phyloP scores from a whole-genome alignment of 257 asterid genomes.

The Linaria vulgaris region DNA sequence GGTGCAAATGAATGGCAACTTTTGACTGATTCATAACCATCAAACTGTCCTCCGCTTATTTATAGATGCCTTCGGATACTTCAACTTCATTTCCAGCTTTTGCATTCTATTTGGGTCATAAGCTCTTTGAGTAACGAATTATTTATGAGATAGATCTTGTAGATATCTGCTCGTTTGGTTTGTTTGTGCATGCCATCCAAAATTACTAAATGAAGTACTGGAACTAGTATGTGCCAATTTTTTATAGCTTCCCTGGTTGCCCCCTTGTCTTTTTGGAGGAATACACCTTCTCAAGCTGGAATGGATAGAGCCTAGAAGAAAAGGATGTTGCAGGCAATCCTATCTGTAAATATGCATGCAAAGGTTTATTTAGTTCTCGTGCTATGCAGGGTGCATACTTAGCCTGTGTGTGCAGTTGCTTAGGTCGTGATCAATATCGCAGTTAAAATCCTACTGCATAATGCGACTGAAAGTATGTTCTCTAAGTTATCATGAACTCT shows the following conservation, averaged over 20 bases:
- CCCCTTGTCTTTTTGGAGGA: not conserved
- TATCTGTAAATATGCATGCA: not conserved
- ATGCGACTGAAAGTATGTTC: not conserved
- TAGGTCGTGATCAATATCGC: not conserved
- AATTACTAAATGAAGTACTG: slow-evolving; percentile 12
- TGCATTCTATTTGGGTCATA: no score
- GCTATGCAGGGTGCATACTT: not conserved
- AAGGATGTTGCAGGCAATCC: not conserved
- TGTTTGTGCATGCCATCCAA: not conserved
- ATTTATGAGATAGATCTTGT: slow-evolving; percentile 4
- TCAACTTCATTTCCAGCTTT: no score
- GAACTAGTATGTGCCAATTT: not conserved
- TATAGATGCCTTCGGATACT: no score
- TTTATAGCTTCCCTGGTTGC: not conserved
- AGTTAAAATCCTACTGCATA: not conserved
- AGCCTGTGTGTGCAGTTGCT: not conserved
- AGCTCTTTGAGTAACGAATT: slow-evolving; percentile 2
- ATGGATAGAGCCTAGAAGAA: not conserved
- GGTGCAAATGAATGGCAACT: no score
- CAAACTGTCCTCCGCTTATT: no score
- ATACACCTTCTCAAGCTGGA: not conserved
- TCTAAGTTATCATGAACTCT: slow-evolving; percentile 1
- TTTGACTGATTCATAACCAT: no score
- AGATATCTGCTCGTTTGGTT: not conserved
- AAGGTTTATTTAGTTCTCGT: not conserved